A percentile compares a stretch with the other conserved stretches of the same genome.
phyloP scores from a whole-genome alignment of 768 basidiomycete species.

The Amanita rubescens region DNA sequence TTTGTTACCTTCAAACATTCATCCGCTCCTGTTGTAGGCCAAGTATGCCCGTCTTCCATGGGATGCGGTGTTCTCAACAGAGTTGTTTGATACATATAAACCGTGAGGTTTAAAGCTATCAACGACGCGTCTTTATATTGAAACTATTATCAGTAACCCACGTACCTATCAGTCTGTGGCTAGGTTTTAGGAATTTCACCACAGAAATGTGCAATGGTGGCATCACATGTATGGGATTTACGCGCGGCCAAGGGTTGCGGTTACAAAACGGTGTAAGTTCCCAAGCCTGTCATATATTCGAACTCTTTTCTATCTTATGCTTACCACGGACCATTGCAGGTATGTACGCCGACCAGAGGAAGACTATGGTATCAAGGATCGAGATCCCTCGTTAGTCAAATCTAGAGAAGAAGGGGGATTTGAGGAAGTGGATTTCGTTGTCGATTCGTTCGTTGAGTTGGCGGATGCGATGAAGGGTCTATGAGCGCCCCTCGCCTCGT shows the following conservation, averaged over 20 bases:
- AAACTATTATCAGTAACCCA: conserved; percentile 31
- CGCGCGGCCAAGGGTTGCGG: conserved; percentile 44
- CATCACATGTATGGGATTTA: conserved; percentile 53
- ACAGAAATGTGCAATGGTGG: conserved; percentile 53
- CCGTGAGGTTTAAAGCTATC: conserved; percentile 35
- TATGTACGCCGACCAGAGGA: conserved; percentile 49
- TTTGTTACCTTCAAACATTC: background rate
- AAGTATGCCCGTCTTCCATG: conserved; percentile 55
- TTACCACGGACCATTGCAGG: background rate
- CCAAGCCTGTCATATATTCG: background rate
- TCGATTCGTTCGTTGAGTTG: conserved; percentile 45
- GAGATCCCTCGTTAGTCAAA: conserved; percentile 20
- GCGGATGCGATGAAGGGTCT: conserved; percentile 20
- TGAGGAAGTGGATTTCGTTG: conserved; percentile 45
- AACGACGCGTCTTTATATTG: background rate
- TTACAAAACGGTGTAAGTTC: conserved; percentile 37
- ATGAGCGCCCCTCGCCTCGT: background rate
- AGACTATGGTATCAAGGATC: conserved; percentile 19
- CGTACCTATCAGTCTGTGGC: conserved; percentile 43
- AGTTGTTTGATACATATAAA: conserved; percentile 56
- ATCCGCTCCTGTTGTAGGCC: conserved; percentile 30
- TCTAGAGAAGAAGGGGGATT: conserved; percentile 30
- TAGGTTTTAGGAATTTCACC: conserved; percentile 42
- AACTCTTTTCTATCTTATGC: too few species aligned
- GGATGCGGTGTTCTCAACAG: conserved; percentile 56